Conservation (phyloP, 2,329 filamentous ascomycete genomes). For the Cadophora malorum region DNA sequence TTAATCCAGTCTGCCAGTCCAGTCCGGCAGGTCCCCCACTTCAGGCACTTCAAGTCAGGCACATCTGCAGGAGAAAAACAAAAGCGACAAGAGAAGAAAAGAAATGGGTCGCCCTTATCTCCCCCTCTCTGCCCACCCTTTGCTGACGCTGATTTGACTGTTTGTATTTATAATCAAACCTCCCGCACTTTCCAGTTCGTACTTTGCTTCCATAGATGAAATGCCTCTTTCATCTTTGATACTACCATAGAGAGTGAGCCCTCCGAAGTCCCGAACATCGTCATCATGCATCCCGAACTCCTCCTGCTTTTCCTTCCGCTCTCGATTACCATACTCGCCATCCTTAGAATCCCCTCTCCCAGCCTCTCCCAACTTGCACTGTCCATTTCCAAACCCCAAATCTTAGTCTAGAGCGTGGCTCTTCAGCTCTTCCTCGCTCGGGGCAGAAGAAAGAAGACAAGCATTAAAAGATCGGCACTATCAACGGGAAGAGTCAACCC, state of each 20-base stretch:
- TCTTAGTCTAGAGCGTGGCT: neutral
- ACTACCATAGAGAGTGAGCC: neutral
- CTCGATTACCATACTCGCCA: neutral
- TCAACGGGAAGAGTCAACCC: neutral
- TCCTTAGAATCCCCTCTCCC: neutral
- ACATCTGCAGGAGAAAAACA: neutral
- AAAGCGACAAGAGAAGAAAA: neutral
- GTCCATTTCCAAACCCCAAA: neutral
- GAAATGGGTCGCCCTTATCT: neutral
- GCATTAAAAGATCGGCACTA: slow-evolving; percentile 11
- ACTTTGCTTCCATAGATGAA: no score
- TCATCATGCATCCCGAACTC: neutral
- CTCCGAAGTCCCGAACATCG: neutral
- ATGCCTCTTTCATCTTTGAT: neutral
- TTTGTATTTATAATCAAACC: neutral
- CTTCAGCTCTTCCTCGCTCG: neutral
- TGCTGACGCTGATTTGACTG: neutral
- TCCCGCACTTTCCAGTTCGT: no score
- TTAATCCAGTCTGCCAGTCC: no score
- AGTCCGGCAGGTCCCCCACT: neutral
- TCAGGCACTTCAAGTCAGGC: neutral
- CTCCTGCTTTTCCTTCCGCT: neutral
- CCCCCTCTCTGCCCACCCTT: neutral
- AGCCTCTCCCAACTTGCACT: no score
- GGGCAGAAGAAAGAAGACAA: neutral